Base-by-base conservation (phyloP, 2,329 filamentous ascomycete species). In the Fusarium sp. region DNA sequence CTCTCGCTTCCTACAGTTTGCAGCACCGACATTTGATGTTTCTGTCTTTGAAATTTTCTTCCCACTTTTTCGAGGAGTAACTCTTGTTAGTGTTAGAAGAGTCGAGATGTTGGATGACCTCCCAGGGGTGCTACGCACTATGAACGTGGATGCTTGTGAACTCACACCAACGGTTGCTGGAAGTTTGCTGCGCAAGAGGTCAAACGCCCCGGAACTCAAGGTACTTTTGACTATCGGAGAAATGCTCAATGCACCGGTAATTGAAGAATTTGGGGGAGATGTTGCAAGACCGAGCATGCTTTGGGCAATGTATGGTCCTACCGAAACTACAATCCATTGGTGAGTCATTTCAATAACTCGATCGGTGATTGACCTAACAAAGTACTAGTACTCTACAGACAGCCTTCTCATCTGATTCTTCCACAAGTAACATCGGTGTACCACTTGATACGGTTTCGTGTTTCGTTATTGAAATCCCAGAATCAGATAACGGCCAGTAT, bases 1-100 rank as follows among this genome's bases (percentile, higher is more conserved):
- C 75, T 83, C 83, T 17, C 87, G 93, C 45, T 97, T 97, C 76
- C 85, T 97, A 1, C 94, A 97, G 76, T 97, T 97, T 77, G 94
- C 94, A 6, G 91, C 93, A 5, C 93, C 94, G 1, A 97, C 94
- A 0, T 97, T 97, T 75, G 94, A 97, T 77, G 94, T 97, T 9
- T 97, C 93, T 0, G 90, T 97, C 7, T 97, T 97, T 76, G 94
- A 97, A 76, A 94, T 96, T 8, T 97, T 97, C 83, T 97, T 97
- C 68, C 92, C 94, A 0, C 81, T 94, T 17, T 90, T 89, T 65
- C 84, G 93, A 58, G 91, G 91, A 4, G 82, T 82, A 22, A 97
- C 93, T 0, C 81, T 97, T 3, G 87, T 95, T 47, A 87, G 88
- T 56, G 93, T 90, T 68, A 85, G 89, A 56, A 87, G 94, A 28